A percentile compares a stretch with the other conserved stretches of the same genome.
Conservation (phyloP, 306 rosid species). For the Glycine latifolia region DNA sequence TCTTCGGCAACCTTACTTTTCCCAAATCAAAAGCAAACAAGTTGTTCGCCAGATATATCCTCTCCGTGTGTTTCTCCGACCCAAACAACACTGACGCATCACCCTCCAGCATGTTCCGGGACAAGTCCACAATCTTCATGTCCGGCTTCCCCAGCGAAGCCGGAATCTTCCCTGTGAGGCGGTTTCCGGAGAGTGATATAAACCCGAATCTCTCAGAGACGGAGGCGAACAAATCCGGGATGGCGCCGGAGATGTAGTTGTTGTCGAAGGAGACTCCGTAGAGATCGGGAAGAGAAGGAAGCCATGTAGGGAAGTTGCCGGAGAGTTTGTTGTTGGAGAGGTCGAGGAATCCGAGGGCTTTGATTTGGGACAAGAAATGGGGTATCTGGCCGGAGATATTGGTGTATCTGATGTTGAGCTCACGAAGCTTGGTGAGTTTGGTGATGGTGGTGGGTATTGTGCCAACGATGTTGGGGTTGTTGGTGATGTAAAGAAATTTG, state of each 20-base stretch:
- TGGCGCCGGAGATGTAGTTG: slow-evolving; percentile 34
- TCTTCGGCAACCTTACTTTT: slow-evolving; percentile 31
- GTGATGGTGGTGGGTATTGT: not conserved
- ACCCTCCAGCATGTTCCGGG: slow-evolving; percentile 36
- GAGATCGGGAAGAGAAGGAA: slow-evolving; percentile 3
- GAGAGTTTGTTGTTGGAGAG: slow-evolving; percentile 44
- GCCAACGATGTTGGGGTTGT: slow-evolving; percentile 4
- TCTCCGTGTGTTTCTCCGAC: not conserved
- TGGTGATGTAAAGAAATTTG: not conserved
- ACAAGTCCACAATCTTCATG: slow-evolving; percentile 31
- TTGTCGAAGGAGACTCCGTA: slow-evolving; percentile 14
- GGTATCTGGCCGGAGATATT: slow-evolving; percentile 39
- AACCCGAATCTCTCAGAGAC: not conserved
- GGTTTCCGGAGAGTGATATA: not conserved
- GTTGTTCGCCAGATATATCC: slow-evolving; percentile 23
- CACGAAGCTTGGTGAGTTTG: slow-evolving; percentile 26
- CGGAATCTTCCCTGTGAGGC: slow-evolving; percentile 41
- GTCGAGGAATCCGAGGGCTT: slow-evolving; percentile 34
- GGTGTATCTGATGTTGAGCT: slow-evolving; percentile 30
- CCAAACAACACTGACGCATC: slow-evolving; percentile 46
- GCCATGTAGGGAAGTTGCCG: slow-evolving; percentile 19
- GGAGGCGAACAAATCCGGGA: slow-evolving; percentile 39
- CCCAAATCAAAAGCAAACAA: slow-evolving; percentile 37
- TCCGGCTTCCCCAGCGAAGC: slow-evolving; percentile 29
- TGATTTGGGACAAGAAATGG: slow-evolving; percentile 30